These are phyloP conservation scores for Fusarium scirpi DNA, from an alignment of 2,329 filamentous ascomycete genomes.

Conservation along the genomic window DNA sequence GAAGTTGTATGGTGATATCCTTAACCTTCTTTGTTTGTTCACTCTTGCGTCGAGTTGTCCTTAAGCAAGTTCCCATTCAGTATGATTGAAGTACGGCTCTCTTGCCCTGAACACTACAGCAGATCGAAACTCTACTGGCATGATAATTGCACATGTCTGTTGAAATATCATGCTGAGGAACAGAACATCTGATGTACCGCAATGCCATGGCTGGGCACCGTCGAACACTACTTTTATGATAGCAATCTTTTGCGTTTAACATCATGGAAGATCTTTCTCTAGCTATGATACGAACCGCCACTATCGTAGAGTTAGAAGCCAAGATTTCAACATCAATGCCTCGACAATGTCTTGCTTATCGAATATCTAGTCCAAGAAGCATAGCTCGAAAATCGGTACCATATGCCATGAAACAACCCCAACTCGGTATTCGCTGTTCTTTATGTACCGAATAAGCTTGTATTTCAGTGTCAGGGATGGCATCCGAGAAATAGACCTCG, in stretches of 20 bases:
- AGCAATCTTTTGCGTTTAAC: background rate
- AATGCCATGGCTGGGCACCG: background rate
- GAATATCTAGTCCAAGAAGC: background rate
- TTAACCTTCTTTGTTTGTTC: background rate
- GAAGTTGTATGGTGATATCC: background rate
- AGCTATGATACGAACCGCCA: background rate
- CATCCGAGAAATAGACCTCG: background rate
- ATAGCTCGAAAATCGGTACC: background rate
- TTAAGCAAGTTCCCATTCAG: background rate
- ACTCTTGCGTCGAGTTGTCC: background rate
- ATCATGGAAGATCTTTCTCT: background rate
- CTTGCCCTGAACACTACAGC: background rate
- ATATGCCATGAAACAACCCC: background rate
- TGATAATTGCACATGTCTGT: background rate
- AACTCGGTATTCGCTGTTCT: background rate
- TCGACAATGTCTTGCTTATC: background rate
- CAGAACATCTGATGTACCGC: background rate
- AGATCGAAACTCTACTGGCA: background rate
- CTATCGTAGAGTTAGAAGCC: background rate
- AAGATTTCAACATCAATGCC: background rate
- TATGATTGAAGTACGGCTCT: background rate
- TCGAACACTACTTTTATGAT: background rate
- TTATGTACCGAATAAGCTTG: background rate
- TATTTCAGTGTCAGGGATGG: background rate
- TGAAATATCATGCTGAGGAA: background rate